Evolutionary conservation across 176 grass and related monocot genomes (phyloP).

Genomic region (Oryza glumipatula): DNA sequence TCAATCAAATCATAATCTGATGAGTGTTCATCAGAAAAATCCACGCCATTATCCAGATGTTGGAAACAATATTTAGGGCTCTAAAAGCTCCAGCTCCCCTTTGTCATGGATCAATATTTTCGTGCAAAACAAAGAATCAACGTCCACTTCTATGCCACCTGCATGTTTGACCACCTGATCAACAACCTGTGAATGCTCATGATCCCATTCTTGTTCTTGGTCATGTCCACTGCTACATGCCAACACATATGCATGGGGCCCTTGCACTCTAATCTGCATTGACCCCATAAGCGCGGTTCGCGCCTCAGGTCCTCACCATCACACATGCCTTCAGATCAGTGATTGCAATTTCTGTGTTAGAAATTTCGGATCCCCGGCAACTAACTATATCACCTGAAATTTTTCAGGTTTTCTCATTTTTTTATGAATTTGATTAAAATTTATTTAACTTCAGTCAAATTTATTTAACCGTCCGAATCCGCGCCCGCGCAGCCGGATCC

Average conservation of each 20-base stretch:
- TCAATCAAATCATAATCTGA: conserved; percentile 15
- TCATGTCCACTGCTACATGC: conserved; percentile 45
- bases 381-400: too few relatives aligned
- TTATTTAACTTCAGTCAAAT: too few relatives aligned
- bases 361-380: too few relatives aligned
- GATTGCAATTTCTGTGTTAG: too few relatives aligned
- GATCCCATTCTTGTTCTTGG: not conserved
- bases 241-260: conserved; percentile 31
- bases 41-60: conserved; percentile 13
- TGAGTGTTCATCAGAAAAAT: conserved; percentile 39
- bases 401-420: too few relatives aligned
- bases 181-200: not conserved
- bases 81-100: conserved; percentile 9
- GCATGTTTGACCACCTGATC: conserved; percentile 6
- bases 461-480: too few relatives aligned
- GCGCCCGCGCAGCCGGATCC: too few relatives aligned
- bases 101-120: conserved; percentile 49
- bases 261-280: conserved; percentile 68
- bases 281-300: conserved; percentile 56
- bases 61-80: conserved; percentile 17
- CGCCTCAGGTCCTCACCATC: conserved; percentile 69
- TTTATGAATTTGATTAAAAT: too few relatives aligned
- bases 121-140: conserved; percentile 24
- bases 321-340: conserved; percentile 43
- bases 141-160: conserved; percentile 34